Evolutionary conservation across 2,329 filamentous ascomycete genomes (phyloP).

Genomic region (Nemania serpens): DNA sequence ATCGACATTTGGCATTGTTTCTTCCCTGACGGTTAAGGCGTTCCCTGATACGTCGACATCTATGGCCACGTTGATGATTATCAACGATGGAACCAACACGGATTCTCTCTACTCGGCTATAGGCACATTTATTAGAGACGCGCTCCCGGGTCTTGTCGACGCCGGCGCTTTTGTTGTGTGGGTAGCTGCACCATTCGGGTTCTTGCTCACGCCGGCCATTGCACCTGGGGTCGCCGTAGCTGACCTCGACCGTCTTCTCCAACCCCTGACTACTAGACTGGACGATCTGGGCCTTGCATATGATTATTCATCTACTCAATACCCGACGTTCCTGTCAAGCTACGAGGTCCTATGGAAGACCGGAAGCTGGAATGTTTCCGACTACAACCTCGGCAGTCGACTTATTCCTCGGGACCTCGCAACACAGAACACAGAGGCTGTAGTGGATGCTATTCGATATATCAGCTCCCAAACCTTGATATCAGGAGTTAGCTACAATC

Average conservation of each 20-base stretch:
- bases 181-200: not conserved
- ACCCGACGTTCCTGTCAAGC: conserved; percentile 17
- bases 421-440: conserved; percentile 3
- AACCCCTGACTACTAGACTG: not conserved
- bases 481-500: conserved; percentile 9
- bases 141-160: conserved; percentile 12
- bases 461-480: conserved; percentile 35
- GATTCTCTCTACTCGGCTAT: conserved; percentile 40
- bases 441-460: conserved; percentile 36
- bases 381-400: conserved; percentile 27
- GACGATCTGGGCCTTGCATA: not conserved
- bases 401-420: conserved; percentile 22
- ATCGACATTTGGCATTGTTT: conserved; percentile 62
- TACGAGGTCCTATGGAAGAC: conserved; percentile 11
- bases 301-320: not conserved
- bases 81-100: conserved; percentile 16
- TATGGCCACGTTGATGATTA: conserved; percentile 11
- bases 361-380: conserved; percentile 17
- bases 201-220: not conserved
- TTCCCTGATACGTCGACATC: conserved; percentile 26
- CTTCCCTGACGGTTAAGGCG: conserved; percentile 56
- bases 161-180: conserved; percentile 8
- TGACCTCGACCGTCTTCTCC: not conserved
- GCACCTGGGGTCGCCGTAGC: not conserved
- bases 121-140: conserved; percentile 39